Evolutionary conservation across 164 flowering plant genomes (phyloP), one percentile per base, ranked within the genome.

Genomic region (Tetrastigma voinierianum): DNA sequence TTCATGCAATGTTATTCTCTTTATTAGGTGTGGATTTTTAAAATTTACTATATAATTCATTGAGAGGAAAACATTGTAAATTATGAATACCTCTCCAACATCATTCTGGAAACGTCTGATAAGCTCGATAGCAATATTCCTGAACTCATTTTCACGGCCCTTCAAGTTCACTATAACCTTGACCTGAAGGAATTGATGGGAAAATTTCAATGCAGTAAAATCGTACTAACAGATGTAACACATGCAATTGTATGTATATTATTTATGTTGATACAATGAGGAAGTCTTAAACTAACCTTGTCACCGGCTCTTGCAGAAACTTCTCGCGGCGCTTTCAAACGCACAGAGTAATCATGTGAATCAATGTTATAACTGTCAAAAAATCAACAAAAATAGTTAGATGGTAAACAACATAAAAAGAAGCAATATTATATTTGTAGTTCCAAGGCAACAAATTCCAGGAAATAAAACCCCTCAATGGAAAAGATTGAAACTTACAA

Each of bases 71-170:
- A 32, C 40, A 32, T 32, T 14, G 20, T 46, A 14, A n/a, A 16
- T 5, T 23, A 61, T 43, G 12, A 53, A 24, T 83, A 95, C 99
- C 97, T 95, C 97, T 18, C 96, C 99, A 60, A 92, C 51, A 56
- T 92, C 99, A 69, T 73, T 77, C 74, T 86, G 97, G 65, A 95
- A 92, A 45, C 92, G 83, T 74, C 56, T 86, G 73, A 92, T 69
- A 43, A 92, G 96, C 84, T 86, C 96, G 67, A 92, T 86, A 17
- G 97, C 99, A 46, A 72, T 87, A 62, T 87, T 87, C 71, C 87
- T 84, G 81, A 88, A 92, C 46, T 86, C 86, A 61, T 89, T 86
- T 77, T 90, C 90, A 48, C 97, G 93, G 15, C 98, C 99, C 81
- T 90, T 95, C 77, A 92, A 72, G 73, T 83, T 83, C 70, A 95